Percentiles rank a stretch among this genome's conserved stretches.
phyloP scores from a whole-genome alignment of 306 rosid genomes.

The Pyrus pyrifolia region DNA sequence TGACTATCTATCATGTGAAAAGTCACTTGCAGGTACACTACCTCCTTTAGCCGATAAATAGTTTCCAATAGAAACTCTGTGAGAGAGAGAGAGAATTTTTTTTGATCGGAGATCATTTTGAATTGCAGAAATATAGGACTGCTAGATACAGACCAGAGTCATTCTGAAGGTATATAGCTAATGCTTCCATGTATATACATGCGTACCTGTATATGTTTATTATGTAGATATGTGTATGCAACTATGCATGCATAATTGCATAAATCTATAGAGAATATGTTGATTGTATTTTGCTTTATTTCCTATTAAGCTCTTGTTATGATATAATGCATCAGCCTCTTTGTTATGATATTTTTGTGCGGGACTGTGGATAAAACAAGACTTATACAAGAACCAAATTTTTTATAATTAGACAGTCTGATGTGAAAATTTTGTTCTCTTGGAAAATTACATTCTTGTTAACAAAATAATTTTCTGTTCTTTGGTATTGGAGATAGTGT shows the following conservation, averaged over 20 bases:
- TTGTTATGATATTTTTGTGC: not conserved
- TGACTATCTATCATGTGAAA: slow-evolving; percentile 98
- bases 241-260: not conserved
- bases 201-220: not conserved
- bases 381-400: not conserved
- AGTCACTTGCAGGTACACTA: slow-evolving; percentile 86
- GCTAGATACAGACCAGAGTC: slow-evolving; percentile 97
- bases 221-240: not conserved
- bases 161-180: slow-evolving; percentile 68
- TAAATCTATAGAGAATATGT: not conserved
- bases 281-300: not conserved
- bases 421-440: not conserved
- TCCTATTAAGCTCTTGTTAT: not conserved
- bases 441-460: not conserved
- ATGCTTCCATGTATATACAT: slow-evolving; percentile 15
- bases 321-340: not conserved
- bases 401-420: not conserved
- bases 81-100: slow-evolving; percentile 3
- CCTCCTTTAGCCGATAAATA: slow-evolving; percentile 11
- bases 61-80: not conserved
- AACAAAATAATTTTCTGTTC: not conserved
- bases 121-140: slow-evolving; percentile 96
- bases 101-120: slow-evolving; percentile 26
- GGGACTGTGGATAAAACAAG: not conserved
- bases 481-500: not conserved